Evolutionary conservation across 1,284 basidiomycete species (phyloP), one percentile per base, ranked within the genome.

Genomic region (Ganoderma meredithae): DNA sequence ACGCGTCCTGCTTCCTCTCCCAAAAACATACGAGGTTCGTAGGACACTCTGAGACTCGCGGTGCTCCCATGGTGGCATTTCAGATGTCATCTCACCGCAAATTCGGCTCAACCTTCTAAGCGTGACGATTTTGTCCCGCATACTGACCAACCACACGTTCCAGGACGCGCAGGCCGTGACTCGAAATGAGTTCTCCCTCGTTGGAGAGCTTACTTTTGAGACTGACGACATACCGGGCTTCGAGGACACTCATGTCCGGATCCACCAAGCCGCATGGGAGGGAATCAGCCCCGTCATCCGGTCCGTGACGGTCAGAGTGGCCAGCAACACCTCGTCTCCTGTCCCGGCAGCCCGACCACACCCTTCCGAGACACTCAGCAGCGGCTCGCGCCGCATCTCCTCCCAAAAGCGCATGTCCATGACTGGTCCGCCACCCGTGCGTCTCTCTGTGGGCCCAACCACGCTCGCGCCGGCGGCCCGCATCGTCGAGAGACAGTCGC

Each of bases 171-270:
- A 65, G 43, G 19, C 31, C 2, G 17, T 65, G 10, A 63, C 71
- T 3, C 68, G 59, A 12, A 40, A 64, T 19, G 61, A 72, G 22
- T 77, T 78, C 43, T n/a, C 53, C 25, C 22, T 70, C 2, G 13
- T 33, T 2, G 71, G 60, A 22, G 65, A 70, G 19, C 25, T 76
- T 5, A 22, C 61, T 12, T 72, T 78, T 22, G 73, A 74, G 61
- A 76, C 76, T 2, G 63, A n/a, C 41, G 75, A 76, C 43, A 68
- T 78, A 41, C 64, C 67, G 27, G 73, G 76, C 36, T 73, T 73
- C 25, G 71, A 64, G 1, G 74, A 67, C 5, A 39, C 19, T 1
- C 43, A 59, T 17, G 73, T 76, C 8, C 71, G 75, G 43, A 75
- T 78, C 36, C 74, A 77, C 61, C 64, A 55, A 5, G 61, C 66